Evolutionary conservation across 352 stramenopile species (phyloP).

Genomic region (Phytophthora vignae): DNA sequence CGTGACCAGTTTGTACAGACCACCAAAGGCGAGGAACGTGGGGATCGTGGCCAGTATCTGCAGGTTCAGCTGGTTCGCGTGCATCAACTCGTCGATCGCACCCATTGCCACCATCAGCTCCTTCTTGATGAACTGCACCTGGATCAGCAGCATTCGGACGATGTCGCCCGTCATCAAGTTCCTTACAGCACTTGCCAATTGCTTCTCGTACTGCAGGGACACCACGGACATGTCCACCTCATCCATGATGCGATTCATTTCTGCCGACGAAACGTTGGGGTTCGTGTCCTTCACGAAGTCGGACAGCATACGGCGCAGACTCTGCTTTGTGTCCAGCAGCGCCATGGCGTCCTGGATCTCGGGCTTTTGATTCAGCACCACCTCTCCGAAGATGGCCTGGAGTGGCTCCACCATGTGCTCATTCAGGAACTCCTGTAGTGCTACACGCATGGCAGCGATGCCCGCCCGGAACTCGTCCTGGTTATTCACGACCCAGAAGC

Average conservation of each 20-base stretch:
- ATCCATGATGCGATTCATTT: conserved; percentile 63
- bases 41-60: conserved; percentile 88
- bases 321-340: conserved; percentile 81
- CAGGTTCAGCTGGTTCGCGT: conserved; percentile 89
- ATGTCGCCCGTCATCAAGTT: conserved; percentile 89
- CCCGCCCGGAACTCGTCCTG: conserved; percentile 70
- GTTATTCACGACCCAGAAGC: conserved; percentile 72
- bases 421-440: conserved; percentile 74
- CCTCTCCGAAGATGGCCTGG: conserved; percentile 79
- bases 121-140: conserved; percentile 92
- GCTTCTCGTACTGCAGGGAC: conserved; percentile 77
- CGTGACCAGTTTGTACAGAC: conserved; percentile 69
- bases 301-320: conserved; percentile 82
- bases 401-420: conserved; percentile 86
- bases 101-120: conserved; percentile 90
- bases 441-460: conserved; percentile 44
- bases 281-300: conserved; percentile 85
- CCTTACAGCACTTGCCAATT: conserved; percentile 64
- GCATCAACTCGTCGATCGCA: conserved; percentile 89
- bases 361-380: conserved; percentile 87
- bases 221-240: conserved; percentile 84
- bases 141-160: conserved; percentile 88
- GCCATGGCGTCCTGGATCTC: conserved; percentile 85
- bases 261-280: conserved; percentile 44
- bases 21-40: conserved; percentile 82